phyloP scores from a whole-genome alignment of 2,329 filamentous ascomycete species.

The Aspergillus glaucus region DNA sequence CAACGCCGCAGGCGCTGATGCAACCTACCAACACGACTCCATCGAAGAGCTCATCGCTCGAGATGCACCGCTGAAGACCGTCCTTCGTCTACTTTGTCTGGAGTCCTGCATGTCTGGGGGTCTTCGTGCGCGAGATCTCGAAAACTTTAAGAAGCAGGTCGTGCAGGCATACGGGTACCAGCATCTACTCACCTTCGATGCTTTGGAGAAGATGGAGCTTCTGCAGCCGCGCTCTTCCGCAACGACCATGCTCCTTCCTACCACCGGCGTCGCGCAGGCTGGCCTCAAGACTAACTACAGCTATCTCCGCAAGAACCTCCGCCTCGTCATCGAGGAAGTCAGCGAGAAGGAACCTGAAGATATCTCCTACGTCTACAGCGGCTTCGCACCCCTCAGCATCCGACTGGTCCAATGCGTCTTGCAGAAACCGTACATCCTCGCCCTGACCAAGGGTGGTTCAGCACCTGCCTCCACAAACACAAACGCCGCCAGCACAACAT shows the following conservation, averaged over 20 bases:
- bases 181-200: conserved; percentile 81
- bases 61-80: conserved; percentile 70
- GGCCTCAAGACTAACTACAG: conserved; percentile 84
- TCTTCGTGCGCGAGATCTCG: conserved; percentile 79
- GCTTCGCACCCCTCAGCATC: conserved; percentile 88
- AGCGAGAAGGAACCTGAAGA: conserved; percentile 92
- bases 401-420: conserved; percentile 87
- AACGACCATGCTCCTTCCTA: conserved; percentile 73
- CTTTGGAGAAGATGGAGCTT: conserved; percentile 82
- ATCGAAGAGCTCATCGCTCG: conserved; percentile 94
- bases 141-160: conserved; percentile 80
- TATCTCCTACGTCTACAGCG: conserved; percentile 95
- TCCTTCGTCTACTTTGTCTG: conserved; percentile 79
- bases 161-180: conserved; percentile 93
- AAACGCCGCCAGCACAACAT: conserved; percentile 50
- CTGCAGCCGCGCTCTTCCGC: conserved; percentile 72
- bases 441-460: conserved; percentile 60
- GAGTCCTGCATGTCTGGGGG: conserved; percentile 88
- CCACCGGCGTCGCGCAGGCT: conserved; percentile 58
- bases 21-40: conserved; percentile 78
- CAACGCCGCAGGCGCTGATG: conserved; percentile 81
- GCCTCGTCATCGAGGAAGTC: conserved; percentile 91
- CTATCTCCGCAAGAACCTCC: conserved; percentile 75
- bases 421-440: conserved; percentile 78
- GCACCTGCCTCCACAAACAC: conserved; percentile 37